Conservation (phyloP, 192 early-diverging fungal genomes). For the Umbelopsis sp. region DNA sequence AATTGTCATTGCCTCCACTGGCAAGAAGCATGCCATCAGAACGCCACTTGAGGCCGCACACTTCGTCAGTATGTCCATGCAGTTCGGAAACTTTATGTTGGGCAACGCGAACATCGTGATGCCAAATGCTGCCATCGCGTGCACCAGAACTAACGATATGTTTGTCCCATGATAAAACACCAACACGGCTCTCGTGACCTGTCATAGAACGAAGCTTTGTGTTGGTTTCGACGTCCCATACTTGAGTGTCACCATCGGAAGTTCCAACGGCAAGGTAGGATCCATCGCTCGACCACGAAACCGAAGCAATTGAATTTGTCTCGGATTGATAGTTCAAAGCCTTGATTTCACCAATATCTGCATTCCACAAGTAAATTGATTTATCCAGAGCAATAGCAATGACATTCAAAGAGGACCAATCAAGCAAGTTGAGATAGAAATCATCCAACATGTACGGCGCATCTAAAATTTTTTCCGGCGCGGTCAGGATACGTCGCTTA, state of each 20-base stretch:
- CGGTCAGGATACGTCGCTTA: constrained; percentile 75
- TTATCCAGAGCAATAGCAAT: constrained; percentile 87
- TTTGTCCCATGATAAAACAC: constrained; percentile 84
- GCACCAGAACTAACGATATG: constrained; percentile 84
- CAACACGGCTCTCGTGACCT: constrained; percentile 80
- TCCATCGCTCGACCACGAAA: constrained; percentile 78
- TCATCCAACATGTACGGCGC: constrained; percentile 90
- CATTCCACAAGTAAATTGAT: constrained; percentile 92
- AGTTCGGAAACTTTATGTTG: constrained; percentile 80
- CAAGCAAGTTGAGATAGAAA: constrained; percentile 94
- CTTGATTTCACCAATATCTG: constrained; percentile 68
- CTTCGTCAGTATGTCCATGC: constrained; percentile 70
- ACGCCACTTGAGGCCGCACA: constrained; percentile 92
- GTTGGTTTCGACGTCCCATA: constrained; percentile 86
- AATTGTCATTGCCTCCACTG: constrained; percentile 94
- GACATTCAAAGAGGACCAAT: constrained; percentile 84
- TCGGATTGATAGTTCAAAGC: constrained; percentile 47
- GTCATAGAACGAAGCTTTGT: constrained; percentile 81
- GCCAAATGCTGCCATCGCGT: constrained; percentile 88
- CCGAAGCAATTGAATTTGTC: constrained; percentile 68
- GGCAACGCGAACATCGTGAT: constrained; percentile 92
- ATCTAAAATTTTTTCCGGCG: constrained; percentile 86
- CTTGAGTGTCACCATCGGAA: constrained; percentile 79
- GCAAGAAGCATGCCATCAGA: constrained; percentile 79
- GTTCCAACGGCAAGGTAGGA: constrained; percentile 71